Evolutionary conservation across 78 protist genomes (phyloP), one percentile per base, ranked within the genome.

Genomic region (Dictyostelium intermedium): DNA sequence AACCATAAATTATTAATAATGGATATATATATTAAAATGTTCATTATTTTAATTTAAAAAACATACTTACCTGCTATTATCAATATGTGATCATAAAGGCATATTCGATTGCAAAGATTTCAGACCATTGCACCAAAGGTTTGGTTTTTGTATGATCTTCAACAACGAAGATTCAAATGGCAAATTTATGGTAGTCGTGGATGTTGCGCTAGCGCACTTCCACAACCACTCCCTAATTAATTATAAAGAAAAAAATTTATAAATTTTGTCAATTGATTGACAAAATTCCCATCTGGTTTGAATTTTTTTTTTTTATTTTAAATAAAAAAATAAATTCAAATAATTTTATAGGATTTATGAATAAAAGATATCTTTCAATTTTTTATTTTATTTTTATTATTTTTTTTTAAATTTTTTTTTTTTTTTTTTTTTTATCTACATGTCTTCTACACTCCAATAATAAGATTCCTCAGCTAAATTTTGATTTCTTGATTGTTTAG

Each of bases 381-480:
- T 9, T 25, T 66, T 66, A 30, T 30, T 32, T 70, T 70, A 32
- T 70, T 30, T 32, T 30, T 30, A 2, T 25, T 70, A 14, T 70
- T 14, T 32, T 5, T 30, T 30, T 30, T 32, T 25, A 8, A 20
- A 2, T 32, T 70, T 25, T 25, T 10, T 70, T 70, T 70, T 70
- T 30, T 30, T 32, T 3, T 72, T 30, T 60, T 56, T 56, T 69
- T 25, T 47, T 79, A 45, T 82, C 81, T 92, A 92, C 96, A 92
- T 92, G 30, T 92, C 96, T 35, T 66, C 85, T 18, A 72, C 92
- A 39, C 83, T 69, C 96, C 96, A 92, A 8, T 82, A 35, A 60
- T 84, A 84, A 37, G 92, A 77, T 34, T 79, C 92, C 16, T 92
- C 87, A 7, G 34, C 69, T 11, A 23, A 34, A 5, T 45, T 53